Conservation (phyloP, 805 yeast genomes). For the Saturnispora dispora region DNA sequence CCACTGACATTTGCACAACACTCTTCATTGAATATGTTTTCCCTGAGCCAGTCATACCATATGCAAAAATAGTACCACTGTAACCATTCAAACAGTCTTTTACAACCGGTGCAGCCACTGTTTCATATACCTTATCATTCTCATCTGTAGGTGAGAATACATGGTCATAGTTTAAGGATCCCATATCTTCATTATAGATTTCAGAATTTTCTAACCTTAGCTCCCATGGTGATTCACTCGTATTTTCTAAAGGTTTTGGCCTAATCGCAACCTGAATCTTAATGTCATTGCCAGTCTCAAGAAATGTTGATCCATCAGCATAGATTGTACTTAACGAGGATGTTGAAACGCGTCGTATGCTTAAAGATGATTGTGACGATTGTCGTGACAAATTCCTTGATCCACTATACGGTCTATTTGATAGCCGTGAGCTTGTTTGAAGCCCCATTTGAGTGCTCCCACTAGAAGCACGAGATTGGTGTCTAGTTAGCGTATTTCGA, state of each 20-base stretch:
- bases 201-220: conserved; percentile 37
- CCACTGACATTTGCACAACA: conserved; percentile 58
- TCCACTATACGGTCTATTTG: not conserved
- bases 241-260: conserved; percentile 49
- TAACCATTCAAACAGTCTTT: conserved; percentile 58
- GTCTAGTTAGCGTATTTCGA: not conserved
- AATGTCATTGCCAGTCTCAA: not conserved
- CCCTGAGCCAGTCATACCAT: conserved; percentile 93
- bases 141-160: conserved; percentile 53
- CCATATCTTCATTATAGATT: conserved; percentile 44
- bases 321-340: conserved; percentile 8
- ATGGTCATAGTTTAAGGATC: conserved; percentile 67
- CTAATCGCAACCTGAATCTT: conserved; percentile 64
- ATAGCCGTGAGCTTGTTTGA: not conserved
- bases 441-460: not conserved
- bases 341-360: conserved; percentile 8
- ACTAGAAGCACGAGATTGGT: not conserved
- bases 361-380: conserved; percentile 3
- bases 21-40: conserved; percentile 87
- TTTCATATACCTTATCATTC: conserved; percentile 54
- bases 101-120: conserved; percentile 44
- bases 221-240: conserved; percentile 28
- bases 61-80: conserved; percentile 86
- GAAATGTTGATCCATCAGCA: not conserved
- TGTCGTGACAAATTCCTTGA: not conserved